phyloP scores from a whole-genome alignment of 345 rosid species.

The Eucalyptus marginata region DNA sequence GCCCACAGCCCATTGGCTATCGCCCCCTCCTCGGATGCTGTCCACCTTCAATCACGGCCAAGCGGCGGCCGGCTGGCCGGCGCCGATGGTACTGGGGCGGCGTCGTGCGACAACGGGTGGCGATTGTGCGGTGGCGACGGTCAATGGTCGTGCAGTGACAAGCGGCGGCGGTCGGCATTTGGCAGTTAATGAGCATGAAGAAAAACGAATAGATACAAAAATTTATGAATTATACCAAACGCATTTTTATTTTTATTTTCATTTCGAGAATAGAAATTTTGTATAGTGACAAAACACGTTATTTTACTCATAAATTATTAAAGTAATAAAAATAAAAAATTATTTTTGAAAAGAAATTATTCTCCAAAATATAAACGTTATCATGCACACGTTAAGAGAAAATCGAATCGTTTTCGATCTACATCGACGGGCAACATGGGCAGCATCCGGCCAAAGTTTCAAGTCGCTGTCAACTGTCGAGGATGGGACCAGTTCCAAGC shows the following conservation, averaged over 20 bases:
- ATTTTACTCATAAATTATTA: fast-evolving
- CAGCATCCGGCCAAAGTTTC: neutral
- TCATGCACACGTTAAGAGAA: fast-evolving
- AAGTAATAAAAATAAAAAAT: too few relatives aligned
- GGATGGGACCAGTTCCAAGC: neutral
- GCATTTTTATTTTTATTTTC: fast-evolving
- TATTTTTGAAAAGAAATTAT: fast-evolving
- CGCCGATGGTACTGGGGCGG: too few relatives aligned
- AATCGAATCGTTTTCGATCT: neutral
- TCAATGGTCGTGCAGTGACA: too few relatives aligned
- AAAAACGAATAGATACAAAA: too few relatives aligned
- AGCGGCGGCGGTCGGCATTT: fast-evolving
- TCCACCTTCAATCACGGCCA: too few relatives aligned
- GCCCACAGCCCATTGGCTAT: too few relatives aligned
- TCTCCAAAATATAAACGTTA: fast-evolving
- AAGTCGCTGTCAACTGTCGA: neutral
- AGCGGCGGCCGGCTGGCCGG: too few relatives aligned
- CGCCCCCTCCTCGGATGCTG: too few relatives aligned
- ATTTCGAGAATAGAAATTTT: fast-evolving
- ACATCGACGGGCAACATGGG: neutral
- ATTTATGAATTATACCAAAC: fast-evolving
- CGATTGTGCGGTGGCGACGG: too few relatives aligned
- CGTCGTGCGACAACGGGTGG: too few relatives aligned
- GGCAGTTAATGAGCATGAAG: too few relatives aligned
- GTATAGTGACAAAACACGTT: fast-evolving